phyloP scores from a whole-genome alignment of 176 grass and related monocot genomes.

The Aechmea fasciata region DNA sequence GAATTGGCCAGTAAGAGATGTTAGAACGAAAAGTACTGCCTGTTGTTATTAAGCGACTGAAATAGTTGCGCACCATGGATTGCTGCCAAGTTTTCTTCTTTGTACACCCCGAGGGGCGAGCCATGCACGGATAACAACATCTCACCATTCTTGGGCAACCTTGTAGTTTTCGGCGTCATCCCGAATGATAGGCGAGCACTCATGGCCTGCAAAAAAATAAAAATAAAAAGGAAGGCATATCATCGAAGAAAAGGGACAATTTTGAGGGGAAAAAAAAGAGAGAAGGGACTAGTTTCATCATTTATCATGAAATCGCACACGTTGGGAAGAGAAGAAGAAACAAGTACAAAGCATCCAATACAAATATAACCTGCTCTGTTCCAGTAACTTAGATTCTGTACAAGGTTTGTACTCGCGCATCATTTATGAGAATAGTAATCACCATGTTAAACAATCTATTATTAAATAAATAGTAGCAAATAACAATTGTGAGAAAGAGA shows the following conservation, averaged over 20 bases:
- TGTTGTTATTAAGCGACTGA: constrained; percentile 7
- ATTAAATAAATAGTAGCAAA: neutral
- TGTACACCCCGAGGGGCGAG: constrained; percentile 78
- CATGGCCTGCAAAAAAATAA: constrained; percentile 30
- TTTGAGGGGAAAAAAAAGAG: neutral
- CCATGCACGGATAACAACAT: constrained; percentile 77
- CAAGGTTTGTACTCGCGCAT: no score
- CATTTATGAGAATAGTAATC: no score
- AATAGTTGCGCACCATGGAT: constrained; percentile 39
- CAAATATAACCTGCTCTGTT: no score
- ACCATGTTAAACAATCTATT: no score
- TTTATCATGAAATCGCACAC: neutral
- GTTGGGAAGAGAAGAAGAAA: neutral
- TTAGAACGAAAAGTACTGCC: neutral
- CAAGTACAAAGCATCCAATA: no score
- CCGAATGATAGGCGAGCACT: constrained; percentile 54
- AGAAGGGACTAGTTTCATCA: neutral
- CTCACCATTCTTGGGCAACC: constrained; percentile 73
- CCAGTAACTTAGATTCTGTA: no score
- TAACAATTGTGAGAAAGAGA: neutral
- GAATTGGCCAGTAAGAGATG: neutral
- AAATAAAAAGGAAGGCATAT: constrained; percentile 4
- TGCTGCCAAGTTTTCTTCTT: constrained; percentile 66
- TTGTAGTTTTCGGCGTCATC: constrained; percentile 74
- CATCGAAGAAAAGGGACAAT: neutral